A percentile compares a stretch with the other conserved stretches of the same genome.
Evolutionary conservation across 768 basidiomycete species (phyloP).

Genomic region (Lactifluus echinatus): DNA sequence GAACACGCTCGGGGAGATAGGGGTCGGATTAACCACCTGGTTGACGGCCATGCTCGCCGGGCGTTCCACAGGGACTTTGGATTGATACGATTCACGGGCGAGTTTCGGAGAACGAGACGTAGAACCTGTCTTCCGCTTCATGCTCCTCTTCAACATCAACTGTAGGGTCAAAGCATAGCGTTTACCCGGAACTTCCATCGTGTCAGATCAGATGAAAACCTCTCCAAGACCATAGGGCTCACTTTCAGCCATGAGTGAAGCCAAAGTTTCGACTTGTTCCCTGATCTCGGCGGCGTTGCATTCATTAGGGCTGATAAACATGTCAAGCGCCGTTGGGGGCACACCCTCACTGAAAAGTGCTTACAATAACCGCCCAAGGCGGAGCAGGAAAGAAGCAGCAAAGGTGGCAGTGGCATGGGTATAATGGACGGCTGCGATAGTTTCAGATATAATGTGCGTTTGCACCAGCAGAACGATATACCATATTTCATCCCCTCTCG

Average conservation of each 20-base stretch:
- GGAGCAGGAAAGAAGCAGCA: slow-evolving; percentile 81
- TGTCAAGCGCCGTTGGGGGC: background rate
- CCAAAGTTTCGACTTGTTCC: slow-evolving; percentile 68
- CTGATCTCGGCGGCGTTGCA: slow-evolving; percentile 70
- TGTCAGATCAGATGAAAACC: slow-evolving; percentile 12
- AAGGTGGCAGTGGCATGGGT: slow-evolving; percentile 93
- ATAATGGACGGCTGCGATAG: slow-evolving; percentile 65
- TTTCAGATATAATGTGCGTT: background rate
- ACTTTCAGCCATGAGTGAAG: slow-evolving; percentile 73
- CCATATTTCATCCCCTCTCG: slow-evolving; percentile 90
- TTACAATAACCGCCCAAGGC: slow-evolving; percentile 81
- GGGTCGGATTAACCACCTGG: slow-evolving; percentile 19
- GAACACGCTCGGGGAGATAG: slow-evolving; percentile 17
- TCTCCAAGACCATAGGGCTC: slow-evolving; percentile 23
- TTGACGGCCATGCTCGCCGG: slow-evolving; percentile 20
- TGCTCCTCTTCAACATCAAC: slow-evolving; percentile 75
- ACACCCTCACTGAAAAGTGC: slow-evolving; percentile 26
- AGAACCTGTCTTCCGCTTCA: slow-evolving; percentile 49
- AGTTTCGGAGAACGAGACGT: slow-evolving; percentile 53
- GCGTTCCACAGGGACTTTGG: slow-evolving; percentile 27
- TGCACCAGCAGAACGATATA: slow-evolving; percentile 28
- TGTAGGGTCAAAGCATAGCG: slow-evolving; percentile 87
- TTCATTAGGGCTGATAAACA: slow-evolving; percentile 58
- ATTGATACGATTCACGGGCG: slow-evolving; percentile 37
- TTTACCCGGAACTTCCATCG: slow-evolving; percentile 70